Base-by-base conservation (phyloP, 2,329 filamentous ascomycete species). In the Aspergillus sp. region DNA sequence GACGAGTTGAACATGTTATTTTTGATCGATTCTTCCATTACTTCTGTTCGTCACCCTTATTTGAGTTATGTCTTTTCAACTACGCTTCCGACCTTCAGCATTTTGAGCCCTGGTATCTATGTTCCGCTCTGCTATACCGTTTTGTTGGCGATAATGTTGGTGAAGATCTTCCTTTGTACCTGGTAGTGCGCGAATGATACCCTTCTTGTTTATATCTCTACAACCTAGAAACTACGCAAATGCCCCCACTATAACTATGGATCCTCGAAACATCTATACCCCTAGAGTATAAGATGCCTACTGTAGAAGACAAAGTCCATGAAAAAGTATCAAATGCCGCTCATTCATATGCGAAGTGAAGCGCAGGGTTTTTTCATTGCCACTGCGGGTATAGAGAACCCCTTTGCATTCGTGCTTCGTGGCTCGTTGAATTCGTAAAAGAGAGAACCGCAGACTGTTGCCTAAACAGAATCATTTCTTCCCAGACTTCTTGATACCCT, bases 401-500 rank as follows among this genome's bases (percentile, higher is more conserved):
- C 41, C 22, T 47, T 52, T 46, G 57, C 45, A 57, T 55, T 63
- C 57, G 56, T 68, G 47, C 55, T 37, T 61, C 66, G 60, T 66
- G 51, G 61, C 59, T 68, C 64, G 61, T 68, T 57, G 60, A 56
- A 63, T 63, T 65, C 64, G 59, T 67, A 42, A 62, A 49, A 55
- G 39, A 54, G 30, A 45, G 51, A 39, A 17, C 41, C 30, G 20
- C 41, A 12, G 42, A n/a, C 13, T 37, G 11, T 33, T 8, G 22
- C 19, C 24, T 37, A 46, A 19, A 51, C n/a, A 20, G 34, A 33
- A 68, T 79, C 83, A 96, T 88, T 97, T 96, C 89, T 97, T 96
- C 77, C 92, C 93, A 61, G 90, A 95, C 86, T 96, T 97, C 88
- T 97, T 97, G 82, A 98, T 96, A 62, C 91, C 92, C 79, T 96